Base-by-base conservation (phyloP, 805 yeast genomes). In the Kodamaea kakaduensis region DNA sequence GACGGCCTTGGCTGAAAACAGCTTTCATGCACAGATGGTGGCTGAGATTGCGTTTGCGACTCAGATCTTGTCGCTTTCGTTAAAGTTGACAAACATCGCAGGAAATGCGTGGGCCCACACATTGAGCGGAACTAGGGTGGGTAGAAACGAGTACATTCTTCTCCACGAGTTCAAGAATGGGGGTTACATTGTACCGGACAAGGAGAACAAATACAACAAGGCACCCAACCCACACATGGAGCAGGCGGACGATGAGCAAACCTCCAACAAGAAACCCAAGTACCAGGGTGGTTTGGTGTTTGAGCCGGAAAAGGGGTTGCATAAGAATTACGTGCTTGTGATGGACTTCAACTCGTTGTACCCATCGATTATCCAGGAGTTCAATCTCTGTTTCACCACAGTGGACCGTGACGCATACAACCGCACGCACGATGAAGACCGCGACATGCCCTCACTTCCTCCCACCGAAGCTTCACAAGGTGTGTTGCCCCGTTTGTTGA, bases 41-140 rank as follows among this genome's bases (percentile, higher is more conserved):
- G 85, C 88, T 2, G 83, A 83, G 37, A 67, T 93, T 38, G 88
- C 96, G 0, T 79, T 88, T 53, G 71, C 82, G 43, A 77, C 80
- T 37, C 97, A 93, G 59, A 81, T 93, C 40, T 62, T 93, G 36
- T 86, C 97, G 2, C 68, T 93, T 36, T 84, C 97, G 0, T 86
- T 86, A 48, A 96, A 89, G 52, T 69, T 93, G 51, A 93, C 98
- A 1, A 84, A 82, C 46, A 69, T 93, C 42, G 97, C 97, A 1
- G 98, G 98, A 49, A 93, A 93, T 57, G 90, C 96, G 0, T 93
- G 98, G 98, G 75, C 94, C 1, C 88, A 86, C 44, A 93, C 98
- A 1, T 68, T 93, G 33, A 81, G 87, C 34, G 98, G 98, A 60
- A 87, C 97, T 0, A 75, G 98, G 50, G 94, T 96, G 7, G 97